Evolutionary conservation across 2,329 filamentous ascomycete genomes (phyloP).

Genomic region (Ceratocystis destructans): DNA sequence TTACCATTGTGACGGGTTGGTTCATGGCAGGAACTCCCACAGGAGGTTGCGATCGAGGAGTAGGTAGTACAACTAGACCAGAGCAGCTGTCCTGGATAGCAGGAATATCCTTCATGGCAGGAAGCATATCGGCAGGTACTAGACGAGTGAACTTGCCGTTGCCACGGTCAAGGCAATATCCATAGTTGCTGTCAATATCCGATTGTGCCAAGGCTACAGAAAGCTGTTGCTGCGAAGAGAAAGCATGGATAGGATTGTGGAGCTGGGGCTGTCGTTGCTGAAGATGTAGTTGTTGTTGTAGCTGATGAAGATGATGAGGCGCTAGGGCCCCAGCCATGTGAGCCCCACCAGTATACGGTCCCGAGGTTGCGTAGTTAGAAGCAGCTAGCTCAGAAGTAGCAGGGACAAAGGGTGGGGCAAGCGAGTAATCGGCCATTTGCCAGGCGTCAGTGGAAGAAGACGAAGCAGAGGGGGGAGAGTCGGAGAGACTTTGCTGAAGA

Average conservation of each 20-base stretch:
- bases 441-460: background rate
- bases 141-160: constrained; percentile 42
- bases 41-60: constrained; percentile 24
- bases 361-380: background rate
- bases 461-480: background rate
- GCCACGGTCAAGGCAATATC: constrained; percentile 41
- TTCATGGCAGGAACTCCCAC: constrained; percentile 28
- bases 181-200: constrained; percentile 24
- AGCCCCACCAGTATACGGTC: background rate
- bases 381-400: background rate
- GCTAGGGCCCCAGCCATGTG: background rate
- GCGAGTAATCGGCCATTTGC: background rate
- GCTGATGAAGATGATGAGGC: constrained; percentile 8
- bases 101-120: constrained; percentile 32
- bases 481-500: background rate
- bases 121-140: constrained; percentile 42
- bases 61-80: constrained; percentile 37
- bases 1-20: constrained; percentile 29
- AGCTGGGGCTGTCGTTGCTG: constrained; percentile 4
- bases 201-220: background rate
- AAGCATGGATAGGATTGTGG: background rate
- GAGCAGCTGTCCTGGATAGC: constrained; percentile 27
- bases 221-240: background rate
- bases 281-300: constrained; percentile 11
- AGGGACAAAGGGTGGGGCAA: constrained; percentile 13